phyloP scores from a whole-genome alignment of 345 rosid genomes.

The Eucalyptus regnans region DNA sequence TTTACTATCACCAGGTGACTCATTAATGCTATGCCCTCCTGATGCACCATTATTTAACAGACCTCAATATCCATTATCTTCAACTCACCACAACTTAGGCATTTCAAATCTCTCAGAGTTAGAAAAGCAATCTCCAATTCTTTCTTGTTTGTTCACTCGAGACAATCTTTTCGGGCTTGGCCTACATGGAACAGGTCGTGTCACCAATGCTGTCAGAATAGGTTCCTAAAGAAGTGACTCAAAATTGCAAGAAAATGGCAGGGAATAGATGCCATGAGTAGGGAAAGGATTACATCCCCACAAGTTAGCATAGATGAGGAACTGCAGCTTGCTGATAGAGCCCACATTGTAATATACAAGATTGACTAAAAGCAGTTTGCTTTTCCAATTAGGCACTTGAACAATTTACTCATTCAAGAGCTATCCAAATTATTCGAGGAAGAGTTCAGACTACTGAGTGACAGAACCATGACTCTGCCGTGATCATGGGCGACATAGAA shows the following conservation, averaged over 20 bases:
- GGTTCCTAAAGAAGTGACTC: conserved; percentile 10
- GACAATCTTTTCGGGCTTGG: neutral
- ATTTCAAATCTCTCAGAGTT: neutral
- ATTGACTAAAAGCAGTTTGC: neutral
- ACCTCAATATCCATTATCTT: neutral
- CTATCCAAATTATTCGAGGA: neutral
- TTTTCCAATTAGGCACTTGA: conserved; percentile 4
- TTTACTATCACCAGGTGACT: neutral
- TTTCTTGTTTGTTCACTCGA: neutral
- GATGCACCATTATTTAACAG: neutral
- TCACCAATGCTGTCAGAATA: neutral
- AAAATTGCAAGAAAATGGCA: conserved; percentile 23
- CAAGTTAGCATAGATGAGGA: neutral
- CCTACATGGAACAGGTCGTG: neutral
- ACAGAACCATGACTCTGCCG: conserved; percentile 15
- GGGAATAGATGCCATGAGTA: conserved; percentile 2
- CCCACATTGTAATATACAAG: conserved; percentile 11
- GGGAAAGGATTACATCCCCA: conserved; percentile 4
- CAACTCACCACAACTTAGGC: neutral
- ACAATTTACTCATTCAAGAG: neutral
- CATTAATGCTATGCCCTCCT: neutral
- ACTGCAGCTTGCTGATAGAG: neutral
- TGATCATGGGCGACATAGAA: conserved; percentile 5
- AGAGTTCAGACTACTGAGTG: neutral
- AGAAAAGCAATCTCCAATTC: neutral